Percentiles rank a stretch among this genome's conserved stretches.
phyloP scores from a whole-genome alignment of 129 eudicot genomes.

The Saposhnikovia divaricata region DNA sequence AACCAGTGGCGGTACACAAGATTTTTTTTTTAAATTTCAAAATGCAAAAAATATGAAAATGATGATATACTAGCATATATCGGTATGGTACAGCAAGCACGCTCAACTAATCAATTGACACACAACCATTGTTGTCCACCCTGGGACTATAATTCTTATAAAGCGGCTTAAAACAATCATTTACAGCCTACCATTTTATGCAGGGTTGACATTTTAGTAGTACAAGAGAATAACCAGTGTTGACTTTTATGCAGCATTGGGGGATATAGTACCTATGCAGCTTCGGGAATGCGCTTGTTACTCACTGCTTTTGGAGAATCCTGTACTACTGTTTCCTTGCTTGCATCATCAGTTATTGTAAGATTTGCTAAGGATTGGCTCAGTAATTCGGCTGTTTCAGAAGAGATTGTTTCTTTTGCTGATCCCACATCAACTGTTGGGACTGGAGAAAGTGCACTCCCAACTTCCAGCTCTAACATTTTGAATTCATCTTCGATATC shows the following conservation, averaged over 20 bases:
- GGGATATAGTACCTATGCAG: constrained; percentile 8
- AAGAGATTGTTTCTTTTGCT: constrained; percentile 16
- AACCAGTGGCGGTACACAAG: neutral
- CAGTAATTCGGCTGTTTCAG: constrained; percentile 34
- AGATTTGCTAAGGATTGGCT: constrained; percentile 42
- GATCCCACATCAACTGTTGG: constrained; percentile 15
- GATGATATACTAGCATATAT: neutral
- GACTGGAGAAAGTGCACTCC: constrained; percentile 13
- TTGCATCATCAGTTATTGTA: constrained; percentile 28
- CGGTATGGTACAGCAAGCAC: no score
- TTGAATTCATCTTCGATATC: constrained; percentile 72
- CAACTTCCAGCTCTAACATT: constrained; percentile 46
- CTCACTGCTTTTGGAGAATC: constrained; percentile 9
- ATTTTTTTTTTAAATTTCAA: neutral
- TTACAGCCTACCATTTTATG: neutral
- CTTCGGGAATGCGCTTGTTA: constrained; percentile 24
- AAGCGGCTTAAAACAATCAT: neutral
- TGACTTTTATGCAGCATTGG: neutral
- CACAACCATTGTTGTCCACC: neutral
- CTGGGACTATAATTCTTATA: neutral
- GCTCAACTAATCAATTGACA: no score
- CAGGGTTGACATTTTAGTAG: neutral
- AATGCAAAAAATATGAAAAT: no score
- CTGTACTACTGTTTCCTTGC: constrained; percentile 3
- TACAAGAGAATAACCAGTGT: neutral